phyloP scores from a whole-genome alignment of 345 rosid species.

The Heritiera fomes region DNA sequence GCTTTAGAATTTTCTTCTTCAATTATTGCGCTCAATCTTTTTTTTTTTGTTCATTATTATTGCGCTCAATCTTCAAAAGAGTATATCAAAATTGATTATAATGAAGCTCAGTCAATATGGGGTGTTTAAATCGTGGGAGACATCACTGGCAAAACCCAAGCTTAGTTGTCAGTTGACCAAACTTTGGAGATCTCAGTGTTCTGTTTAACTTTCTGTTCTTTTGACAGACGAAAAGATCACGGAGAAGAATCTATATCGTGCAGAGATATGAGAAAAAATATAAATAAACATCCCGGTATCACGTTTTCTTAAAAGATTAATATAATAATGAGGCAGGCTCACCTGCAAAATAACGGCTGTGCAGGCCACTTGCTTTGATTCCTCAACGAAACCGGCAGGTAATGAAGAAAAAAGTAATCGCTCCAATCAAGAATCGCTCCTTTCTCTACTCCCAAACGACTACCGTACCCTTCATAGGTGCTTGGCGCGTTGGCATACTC shows the following conservation, averaged over 20 bases:
- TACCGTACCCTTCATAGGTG: slow-evolving; percentile 92
- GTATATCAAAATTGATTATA: neutral
- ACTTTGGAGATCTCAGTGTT: neutral
- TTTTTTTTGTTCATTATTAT: no score
- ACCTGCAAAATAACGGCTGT: slow-evolving; percentile 72
- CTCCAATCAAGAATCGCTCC: slow-evolving; percentile 92
- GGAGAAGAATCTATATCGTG: neutral
- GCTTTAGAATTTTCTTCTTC: neutral
- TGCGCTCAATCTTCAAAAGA: neutral
- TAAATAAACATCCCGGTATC: neutral
- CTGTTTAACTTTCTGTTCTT: neutral
- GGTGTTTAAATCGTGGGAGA: neutral
- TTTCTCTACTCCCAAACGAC: slow-evolving; percentile 79
- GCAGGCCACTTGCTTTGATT: slow-evolving; percentile 74
- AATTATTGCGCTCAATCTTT: neutral
- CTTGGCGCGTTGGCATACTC: slow-evolving; percentile 70
- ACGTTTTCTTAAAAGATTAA: neutral
- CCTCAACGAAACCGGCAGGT: slow-evolving; percentile 49
- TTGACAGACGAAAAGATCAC: neutral
- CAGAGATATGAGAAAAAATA: neutral
- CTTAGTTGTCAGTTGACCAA: neutral
- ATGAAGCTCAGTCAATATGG: neutral
- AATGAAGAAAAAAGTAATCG: slow-evolving; percentile 83
- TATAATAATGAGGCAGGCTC: neutral
- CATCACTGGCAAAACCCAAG: neutral